These are phyloP conservation scores for Aspergillus diversus DNA, from an alignment of 495 filamentous ascomycete genomes.

Conservation along the genomic window DNA sequence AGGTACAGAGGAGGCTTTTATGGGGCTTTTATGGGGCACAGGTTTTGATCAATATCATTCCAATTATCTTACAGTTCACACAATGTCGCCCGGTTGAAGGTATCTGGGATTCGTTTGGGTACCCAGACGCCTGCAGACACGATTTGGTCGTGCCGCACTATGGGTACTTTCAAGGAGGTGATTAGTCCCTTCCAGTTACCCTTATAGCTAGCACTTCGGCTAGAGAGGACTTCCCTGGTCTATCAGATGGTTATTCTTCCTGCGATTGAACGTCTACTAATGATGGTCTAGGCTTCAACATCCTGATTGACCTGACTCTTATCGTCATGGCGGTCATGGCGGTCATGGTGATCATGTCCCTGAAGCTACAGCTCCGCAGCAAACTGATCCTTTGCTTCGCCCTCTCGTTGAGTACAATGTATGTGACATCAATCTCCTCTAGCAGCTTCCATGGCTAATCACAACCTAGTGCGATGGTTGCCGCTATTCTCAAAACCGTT, in stretches of 20 bases:
- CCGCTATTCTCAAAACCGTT: conserved; percentile 1
- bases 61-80: conserved; percentile 7
- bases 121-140: background rate
- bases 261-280: background rate
- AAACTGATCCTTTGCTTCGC: conserved; percentile 7
- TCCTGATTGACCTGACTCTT: conserved; percentile 4
- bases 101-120: background rate
- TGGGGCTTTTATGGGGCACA: background rate
- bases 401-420: conserved; percentile 10
- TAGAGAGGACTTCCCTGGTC: too few relatives aligned
- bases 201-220: too few relatives aligned
- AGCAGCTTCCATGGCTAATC: background rate
- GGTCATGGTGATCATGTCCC: background rate
- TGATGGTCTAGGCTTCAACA: conserved; percentile 6
- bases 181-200: too few relatives aligned
- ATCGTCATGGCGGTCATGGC: background rate
- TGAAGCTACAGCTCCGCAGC: conserved; percentile 1
- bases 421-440: background rate
- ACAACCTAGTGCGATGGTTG: conserved; percentile 12
- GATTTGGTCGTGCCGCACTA: background rate
- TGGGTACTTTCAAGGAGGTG: conserved; percentile 14
- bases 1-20: conserved; percentile 4
- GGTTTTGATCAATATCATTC: conserved; percentile 7
- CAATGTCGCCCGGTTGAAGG: background rate
- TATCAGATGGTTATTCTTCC: too few relatives aligned